Conservation (phyloP, 202 grass and related monocot species). For the Setaria viridis region DNA sequence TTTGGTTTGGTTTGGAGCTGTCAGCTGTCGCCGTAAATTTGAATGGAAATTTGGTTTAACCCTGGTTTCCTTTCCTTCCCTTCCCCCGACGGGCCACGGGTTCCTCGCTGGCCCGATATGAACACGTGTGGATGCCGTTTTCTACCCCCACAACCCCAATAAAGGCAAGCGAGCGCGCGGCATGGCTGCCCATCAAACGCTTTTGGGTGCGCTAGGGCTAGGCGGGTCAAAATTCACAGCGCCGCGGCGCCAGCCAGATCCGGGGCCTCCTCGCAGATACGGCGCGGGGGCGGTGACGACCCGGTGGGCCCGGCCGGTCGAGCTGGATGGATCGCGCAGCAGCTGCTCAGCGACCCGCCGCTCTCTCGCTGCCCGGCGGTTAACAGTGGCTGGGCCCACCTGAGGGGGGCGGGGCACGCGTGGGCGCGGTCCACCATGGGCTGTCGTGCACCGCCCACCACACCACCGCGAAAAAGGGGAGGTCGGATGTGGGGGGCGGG, state of each 20-base stretch:
- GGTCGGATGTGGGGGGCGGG: slow-evolving; percentile 35
- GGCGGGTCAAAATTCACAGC: slow-evolving; percentile 31
- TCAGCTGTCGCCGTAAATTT: not conserved
- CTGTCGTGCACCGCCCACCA: slow-evolving; percentile 47
- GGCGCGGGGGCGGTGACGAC: not conserved
- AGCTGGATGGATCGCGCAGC: slow-evolving; percentile 18
- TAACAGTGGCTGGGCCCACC: not conserved
- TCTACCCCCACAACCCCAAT: not conserved
- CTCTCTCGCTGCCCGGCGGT: not conserved
- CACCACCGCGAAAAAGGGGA: not conserved
- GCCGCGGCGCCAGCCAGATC: slow-evolving; percentile 5
- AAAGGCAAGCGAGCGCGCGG: slow-evolving; percentile 3
- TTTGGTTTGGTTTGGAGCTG: not conserved
- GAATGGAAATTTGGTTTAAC: not conserved
- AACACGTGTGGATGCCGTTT: slow-evolving; percentile 28
- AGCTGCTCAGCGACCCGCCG: not conserved
- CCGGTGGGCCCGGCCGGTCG: not conserved
- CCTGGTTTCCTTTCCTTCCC: not conserved
- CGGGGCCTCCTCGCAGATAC: slow-evolving; percentile 6
- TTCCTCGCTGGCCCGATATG: slow-evolving; percentile 2
- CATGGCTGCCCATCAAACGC: slow-evolving; percentile 18
- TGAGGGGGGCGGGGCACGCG: not conserved
- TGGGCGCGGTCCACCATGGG: slow-evolving; percentile 50
- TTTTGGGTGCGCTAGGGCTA: not conserved
- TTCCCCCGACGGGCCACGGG: not conserved